Conservation (phyloP, 2,329 filamentous ascomycete species). For the Phialophora chinensis region DNA sequence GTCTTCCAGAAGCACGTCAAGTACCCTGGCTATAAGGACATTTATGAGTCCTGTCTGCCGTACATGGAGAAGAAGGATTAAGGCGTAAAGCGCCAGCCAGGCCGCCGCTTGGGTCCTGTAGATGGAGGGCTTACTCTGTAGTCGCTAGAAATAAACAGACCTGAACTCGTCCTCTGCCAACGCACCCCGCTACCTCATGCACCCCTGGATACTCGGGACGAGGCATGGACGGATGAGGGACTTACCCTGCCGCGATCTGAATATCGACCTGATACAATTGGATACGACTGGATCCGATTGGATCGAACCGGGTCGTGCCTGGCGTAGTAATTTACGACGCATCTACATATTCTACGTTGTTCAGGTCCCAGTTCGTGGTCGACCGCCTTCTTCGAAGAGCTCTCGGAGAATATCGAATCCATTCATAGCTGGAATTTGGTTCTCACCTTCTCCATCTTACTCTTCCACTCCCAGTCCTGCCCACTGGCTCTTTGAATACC, state of each 20-base stretch:
- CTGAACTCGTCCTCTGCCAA: background rate
- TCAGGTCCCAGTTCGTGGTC: background rate
- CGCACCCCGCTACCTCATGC: no score
- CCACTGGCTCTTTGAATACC: conserved; percentile 79
- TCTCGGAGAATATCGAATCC: background rate
- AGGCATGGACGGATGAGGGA: no score
- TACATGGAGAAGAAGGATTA: conserved; percentile 30
- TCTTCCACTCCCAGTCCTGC: conserved; percentile 96
- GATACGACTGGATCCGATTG: no score
- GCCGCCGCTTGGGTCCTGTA: background rate
- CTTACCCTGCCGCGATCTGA: no score
- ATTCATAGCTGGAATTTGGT: conserved; percentile 87
- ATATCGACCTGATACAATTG: no score
- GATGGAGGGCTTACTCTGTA: background rate
- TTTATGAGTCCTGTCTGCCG: conserved; percentile 31
- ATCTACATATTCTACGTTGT: no score
- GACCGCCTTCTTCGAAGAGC: background rate
- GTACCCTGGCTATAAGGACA: conserved; percentile 39
- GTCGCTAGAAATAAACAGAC: background rate
- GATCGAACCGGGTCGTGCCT: no score
- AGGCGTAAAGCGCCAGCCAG: background rate
- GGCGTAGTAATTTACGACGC: no score
- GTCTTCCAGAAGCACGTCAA: conserved; percentile 41
- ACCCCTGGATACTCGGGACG: no score
- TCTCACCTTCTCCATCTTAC: conserved; percentile 89